These are phyloP conservation scores for Colletotrichum graminicola DNA, from an alignment of 2,329 filamentous ascomycete species.

Conservation along the genomic window DNA sequence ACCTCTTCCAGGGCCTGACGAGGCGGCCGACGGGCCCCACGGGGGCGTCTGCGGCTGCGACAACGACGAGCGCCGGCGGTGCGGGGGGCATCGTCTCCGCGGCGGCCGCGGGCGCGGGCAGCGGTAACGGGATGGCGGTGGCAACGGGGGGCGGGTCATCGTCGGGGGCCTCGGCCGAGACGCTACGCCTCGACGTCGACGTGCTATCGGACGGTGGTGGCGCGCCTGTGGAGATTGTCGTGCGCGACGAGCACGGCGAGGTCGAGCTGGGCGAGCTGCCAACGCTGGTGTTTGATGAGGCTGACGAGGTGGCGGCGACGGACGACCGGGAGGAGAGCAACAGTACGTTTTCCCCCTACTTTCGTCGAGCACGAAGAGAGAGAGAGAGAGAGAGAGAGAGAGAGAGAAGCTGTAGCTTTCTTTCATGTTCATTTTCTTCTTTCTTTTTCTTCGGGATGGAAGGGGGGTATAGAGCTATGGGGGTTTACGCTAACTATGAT, in stretches of 20 bases:
- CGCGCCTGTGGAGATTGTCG: slow-evolving; percentile 66
- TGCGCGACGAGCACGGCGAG: slow-evolving; percentile 73
- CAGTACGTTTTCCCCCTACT: slow-evolving; percentile 53
- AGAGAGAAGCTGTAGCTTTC: not conserved
- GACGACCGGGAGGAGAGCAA: slow-evolving; percentile 71
- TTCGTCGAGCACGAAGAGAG: not conserved
- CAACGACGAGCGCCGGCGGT: slow-evolving; percentile 44
- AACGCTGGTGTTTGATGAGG: slow-evolving; percentile 64
- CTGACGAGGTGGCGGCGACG: slow-evolving; percentile 65
- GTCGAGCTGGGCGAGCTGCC: slow-evolving; percentile 71
- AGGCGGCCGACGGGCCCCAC: slow-evolving; percentile 64
- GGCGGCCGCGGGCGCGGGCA: slow-evolving; percentile 15
- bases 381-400: not conserved
- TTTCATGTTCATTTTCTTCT: not conserved
- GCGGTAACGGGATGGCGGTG: slow-evolving; percentile 39
- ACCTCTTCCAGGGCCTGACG: slow-evolving; percentile 71
- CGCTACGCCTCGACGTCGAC: slow-evolving; percentile 61
- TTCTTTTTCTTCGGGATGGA: not conserved
- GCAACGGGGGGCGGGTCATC: slow-evolving; percentile 25
- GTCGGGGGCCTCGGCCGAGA: slow-evolving; percentile 57
- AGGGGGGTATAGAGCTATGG: slow-evolving; percentile 44
- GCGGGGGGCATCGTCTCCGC: slow-evolving; percentile 27
- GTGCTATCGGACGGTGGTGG: slow-evolving; percentile 53
- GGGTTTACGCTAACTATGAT: slow-evolving; percentile 45
- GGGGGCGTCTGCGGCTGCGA: not conserved